These are phyloP conservation scores for Sporothrix brasiliensis DNA, from an alignment of 2,329 filamentous ascomycete species.

Conservation along the genomic window DNA sequence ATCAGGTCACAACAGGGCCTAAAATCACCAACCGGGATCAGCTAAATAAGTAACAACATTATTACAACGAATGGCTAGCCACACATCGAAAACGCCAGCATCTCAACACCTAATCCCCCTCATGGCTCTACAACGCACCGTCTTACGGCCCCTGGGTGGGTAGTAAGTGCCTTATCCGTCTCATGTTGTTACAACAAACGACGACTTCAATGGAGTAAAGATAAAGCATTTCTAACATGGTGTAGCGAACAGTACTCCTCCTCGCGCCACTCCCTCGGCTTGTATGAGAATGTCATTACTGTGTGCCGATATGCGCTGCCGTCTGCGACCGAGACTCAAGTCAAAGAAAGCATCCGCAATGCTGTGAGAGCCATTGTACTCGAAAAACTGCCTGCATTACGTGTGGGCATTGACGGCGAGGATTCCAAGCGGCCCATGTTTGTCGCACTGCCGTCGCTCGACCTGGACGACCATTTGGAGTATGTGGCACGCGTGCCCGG, in stretches of 20 bases:
- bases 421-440: conserved; percentile 51
- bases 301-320: conserved; percentile 49
- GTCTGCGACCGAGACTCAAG: not conserved
- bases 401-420: conserved; percentile 53
- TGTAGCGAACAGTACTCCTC: conserved; percentile 52
- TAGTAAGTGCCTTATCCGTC: conserved; percentile 29
- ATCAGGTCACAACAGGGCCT: not conserved
- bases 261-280: conserved; percentile 51
- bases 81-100: not conserved
- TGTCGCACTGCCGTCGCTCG: conserved; percentile 48
- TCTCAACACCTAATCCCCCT: not conserved
- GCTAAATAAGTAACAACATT: too few species aligned
- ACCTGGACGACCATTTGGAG: conserved; percentile 50
- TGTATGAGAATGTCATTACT: conserved; percentile 53
- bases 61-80: too few species aligned
- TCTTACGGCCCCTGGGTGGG: conserved; percentile 30
- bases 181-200: too few species aligned
- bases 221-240: not conserved
- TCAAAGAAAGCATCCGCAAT: conserved; percentile 41
- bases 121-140: conserved; percentile 16
- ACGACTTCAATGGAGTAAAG: too few species aligned
- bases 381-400: conserved; percentile 51
- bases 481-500: conserved; percentile 38
- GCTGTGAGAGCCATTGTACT: conserved; percentile 51
- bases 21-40: not conserved